These are phyloP conservation scores for Phialemoniopsis sp. DNA, from an alignment of 2,329 filamentous ascomycete species.

Conservation along the genomic window DNA sequence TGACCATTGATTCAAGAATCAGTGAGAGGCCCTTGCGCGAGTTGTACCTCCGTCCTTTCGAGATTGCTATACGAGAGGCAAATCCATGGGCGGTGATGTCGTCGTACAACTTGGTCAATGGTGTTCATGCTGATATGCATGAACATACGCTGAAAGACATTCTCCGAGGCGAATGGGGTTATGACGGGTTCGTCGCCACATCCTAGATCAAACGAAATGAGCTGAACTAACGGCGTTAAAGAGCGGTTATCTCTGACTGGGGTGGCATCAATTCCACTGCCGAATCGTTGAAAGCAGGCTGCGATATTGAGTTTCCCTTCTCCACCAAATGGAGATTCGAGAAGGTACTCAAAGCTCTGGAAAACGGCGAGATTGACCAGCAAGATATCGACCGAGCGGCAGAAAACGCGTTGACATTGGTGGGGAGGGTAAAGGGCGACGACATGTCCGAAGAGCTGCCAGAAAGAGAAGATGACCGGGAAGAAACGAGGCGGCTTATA, in stretches of 20 bases:
- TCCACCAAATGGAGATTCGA: conserved; percentile 52
- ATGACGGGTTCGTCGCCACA: conserved; percentile 43
- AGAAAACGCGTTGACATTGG: conserved; percentile 55
- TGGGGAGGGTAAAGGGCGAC: conserved; percentile 57
- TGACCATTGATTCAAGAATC: conserved; percentile 61
- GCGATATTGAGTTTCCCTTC: conserved; percentile 55
- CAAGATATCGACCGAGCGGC: conserved; percentile 53
- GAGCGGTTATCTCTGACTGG: conserved; percentile 56
- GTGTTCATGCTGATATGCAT: conserved; percentile 56
- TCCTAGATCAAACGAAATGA: conserved; percentile 2
- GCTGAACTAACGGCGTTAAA: conserved; percentile 19
- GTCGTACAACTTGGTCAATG: conserved; percentile 65
- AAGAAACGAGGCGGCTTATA: conserved; percentile 57
- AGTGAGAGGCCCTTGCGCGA: conserved; percentile 63
- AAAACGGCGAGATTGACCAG: conserved; percentile 40
- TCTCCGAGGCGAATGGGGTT: conserved; percentile 58
- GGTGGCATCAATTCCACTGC: conserved; percentile 51
- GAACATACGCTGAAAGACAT: conserved; percentile 50
- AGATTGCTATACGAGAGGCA: conserved; percentile 66
- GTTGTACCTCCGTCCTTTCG: conserved; percentile 70
- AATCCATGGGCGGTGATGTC: conserved; percentile 69
- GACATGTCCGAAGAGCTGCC: conserved; percentile 53
- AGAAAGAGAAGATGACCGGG: conserved; percentile 51
- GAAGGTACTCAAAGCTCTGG: conserved; percentile 49
- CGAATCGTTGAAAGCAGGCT: conserved; percentile 52